Conservation (phyloP, 2,329 filamentous ascomycete species). For the Fusarium sublunatum region DNA sequence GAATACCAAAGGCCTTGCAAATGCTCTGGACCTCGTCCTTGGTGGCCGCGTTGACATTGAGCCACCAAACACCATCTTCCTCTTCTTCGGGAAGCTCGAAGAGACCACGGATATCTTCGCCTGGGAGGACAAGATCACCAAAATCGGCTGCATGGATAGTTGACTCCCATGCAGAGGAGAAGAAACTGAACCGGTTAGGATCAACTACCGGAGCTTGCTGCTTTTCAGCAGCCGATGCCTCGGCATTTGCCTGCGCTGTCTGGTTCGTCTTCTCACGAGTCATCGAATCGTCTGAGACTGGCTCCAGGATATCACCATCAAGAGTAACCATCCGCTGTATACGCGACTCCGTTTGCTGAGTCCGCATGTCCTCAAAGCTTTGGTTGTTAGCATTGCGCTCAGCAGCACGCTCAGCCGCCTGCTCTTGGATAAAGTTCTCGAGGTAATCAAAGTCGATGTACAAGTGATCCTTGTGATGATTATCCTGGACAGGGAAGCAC, state of each 20-base stretch:
- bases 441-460: slow-evolving; percentile 93
- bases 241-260: slow-evolving; percentile 44
- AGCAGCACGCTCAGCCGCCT: slow-evolving; percentile 58
- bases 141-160: slow-evolving; percentile 92
- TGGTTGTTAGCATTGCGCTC: slow-evolving; percentile 58
- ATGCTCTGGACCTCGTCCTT: slow-evolving; percentile 89
- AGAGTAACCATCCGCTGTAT: slow-evolving; percentile 58
- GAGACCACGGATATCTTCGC: slow-evolving; percentile 88
- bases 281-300: slow-evolving; percentile 60
- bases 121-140: slow-evolving; percentile 87
- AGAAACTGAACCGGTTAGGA: slow-evolving; percentile 91
- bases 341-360: slow-evolving; percentile 43
- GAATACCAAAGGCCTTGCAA: slow-evolving; percentile 94
- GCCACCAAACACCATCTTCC: slow-evolving; percentile 93
- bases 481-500: slow-evolving; percentile 84
- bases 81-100: slow-evolving; percentile 76
- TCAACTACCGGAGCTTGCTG: slow-evolving; percentile 60
- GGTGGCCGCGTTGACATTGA: slow-evolving; percentile 91
- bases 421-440: slow-evolving; percentile 83
- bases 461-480: slow-evolving; percentile 74
- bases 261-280: slow-evolving; percentile 60
- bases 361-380: slow-evolving; percentile 51
- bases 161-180: slow-evolving; percentile 93
- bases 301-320: slow-evolving; percentile 68
- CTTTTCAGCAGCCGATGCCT: slow-evolving; percentile 52